Evolutionary conservation across 345 rosid species (phyloP).

Genomic region (Populus euphratica): DNA sequence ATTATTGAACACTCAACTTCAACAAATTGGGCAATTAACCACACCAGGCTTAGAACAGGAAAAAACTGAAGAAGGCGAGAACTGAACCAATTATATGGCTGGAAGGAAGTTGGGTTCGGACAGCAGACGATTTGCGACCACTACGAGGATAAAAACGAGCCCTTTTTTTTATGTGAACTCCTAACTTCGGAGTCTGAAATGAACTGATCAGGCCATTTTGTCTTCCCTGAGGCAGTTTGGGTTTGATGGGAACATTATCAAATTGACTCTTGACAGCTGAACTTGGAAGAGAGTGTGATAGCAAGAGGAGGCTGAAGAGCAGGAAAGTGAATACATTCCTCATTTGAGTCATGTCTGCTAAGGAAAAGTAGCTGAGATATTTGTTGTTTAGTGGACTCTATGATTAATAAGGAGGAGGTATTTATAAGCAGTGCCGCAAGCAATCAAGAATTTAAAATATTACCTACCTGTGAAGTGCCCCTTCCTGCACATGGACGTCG

Average conservation of each 20-base stretch:
- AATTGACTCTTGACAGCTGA: conserved; percentile 1
- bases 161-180: conserved; percentile 3
- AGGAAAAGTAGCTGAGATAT: not conserved
- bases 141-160: not conserved
- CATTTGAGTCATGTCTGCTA: conserved; percentile 9
- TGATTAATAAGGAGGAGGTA: not conserved
- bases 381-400: not conserved
- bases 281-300: conserved; percentile 13
- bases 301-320: conserved; percentile 8
- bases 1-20: not conserved
- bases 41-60: not conserved
- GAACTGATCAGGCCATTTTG: not conserved
- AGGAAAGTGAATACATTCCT: not conserved
- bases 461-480: not conserved
- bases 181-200: conserved; percentile 1
- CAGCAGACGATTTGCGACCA: conserved; percentile 14
- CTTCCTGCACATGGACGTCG: not conserved
- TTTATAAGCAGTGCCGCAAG: not conserved
- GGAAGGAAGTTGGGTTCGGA: not conserved
- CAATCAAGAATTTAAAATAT: not conserved
- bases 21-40: not conserved
- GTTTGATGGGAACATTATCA: not conserved
- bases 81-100: conserved; percentile 7
- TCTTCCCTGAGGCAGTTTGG: not conserved
- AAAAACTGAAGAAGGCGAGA: conserved; percentile 4